Evolutionary conservation across 164 flowering plant genomes (phyloP).

Genomic region (Aristolochia contorta): DNA sequence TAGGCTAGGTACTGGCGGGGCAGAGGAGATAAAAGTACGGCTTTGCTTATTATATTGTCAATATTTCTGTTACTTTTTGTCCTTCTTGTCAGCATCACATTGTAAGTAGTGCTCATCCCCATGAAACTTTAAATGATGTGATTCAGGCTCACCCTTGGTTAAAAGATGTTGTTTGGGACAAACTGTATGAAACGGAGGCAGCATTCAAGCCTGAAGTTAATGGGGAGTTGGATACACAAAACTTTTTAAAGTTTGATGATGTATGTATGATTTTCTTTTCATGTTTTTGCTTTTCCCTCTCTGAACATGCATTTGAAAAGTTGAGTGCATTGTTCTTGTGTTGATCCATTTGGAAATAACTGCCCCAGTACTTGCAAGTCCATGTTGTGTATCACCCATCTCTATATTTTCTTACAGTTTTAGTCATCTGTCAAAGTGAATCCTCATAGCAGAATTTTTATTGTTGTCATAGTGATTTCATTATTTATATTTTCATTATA

Average conservation of each 20-base stretch:
- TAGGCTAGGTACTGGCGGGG: slow-evolving; percentile 80
- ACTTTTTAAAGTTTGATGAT: slow-evolving; percentile 91
- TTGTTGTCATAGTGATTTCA: too few relatives aligned
- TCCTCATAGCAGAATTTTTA: too few relatives aligned
- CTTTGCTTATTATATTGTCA: background rate
- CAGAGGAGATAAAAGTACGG: slow-evolving; percentile 65
- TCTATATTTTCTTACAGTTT: too few relatives aligned
- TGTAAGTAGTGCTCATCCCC: too few relatives aligned
- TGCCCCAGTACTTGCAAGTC: too few relatives aligned
- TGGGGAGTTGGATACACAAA: slow-evolving; percentile 94
- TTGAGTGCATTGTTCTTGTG: too few relatives aligned
- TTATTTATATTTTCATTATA: too few relatives aligned
- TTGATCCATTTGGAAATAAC: too few relatives aligned
- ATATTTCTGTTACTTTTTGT: background rate
- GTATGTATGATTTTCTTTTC: slow-evolving; percentile 19
- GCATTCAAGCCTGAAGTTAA: slow-evolving; percentile 88
- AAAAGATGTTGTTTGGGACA: slow-evolving; percentile 75
- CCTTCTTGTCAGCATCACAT: background rate
- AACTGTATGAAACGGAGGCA: slow-evolving; percentile 79
- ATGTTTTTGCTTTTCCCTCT: too few relatives aligned
- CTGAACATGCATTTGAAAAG: too few relatives aligned
- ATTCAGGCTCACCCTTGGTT: slow-evolving; percentile 96
- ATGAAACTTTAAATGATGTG: background rate
- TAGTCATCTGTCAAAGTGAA: too few relatives aligned
- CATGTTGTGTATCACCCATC: too few relatives aligned